Evolutionary conservation across 208 protist genomes (phyloP), one percentile per base, ranked within the genome.

Genomic region (Leishmania turanica): DNA sequence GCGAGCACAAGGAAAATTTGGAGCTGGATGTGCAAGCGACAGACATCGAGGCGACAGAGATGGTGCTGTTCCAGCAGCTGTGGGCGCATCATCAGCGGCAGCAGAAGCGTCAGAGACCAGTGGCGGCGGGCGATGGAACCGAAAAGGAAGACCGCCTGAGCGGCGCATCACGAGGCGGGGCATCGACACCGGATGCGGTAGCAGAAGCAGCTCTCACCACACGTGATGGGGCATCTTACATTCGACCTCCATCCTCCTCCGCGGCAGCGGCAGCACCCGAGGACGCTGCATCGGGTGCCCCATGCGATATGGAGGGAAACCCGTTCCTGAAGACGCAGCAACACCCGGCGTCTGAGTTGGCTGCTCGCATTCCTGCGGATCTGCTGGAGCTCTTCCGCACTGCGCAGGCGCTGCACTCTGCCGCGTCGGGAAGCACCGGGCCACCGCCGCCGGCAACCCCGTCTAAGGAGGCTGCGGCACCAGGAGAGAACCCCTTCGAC

Each of bases 351-450:
- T 56, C 73, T 11, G 51, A 11, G 19, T 19, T 34, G 37, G 56
- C 53, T 19, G 21, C 21, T 31, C 4, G 1, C 51, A 47, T 64
- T 66, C 53, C 73, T 21, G 73, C 65, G 40, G 74, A 80, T 0
- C 13, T 84, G 17, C 49, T 84, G n/a, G 68, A 78, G 47, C 49
- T 85, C 9, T 85, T 85, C 15, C 77, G 77, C 6, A 58, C 62
- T 8, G 82, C 82, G 24, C 82, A 81, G 72, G 34, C 66, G 0
- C 82, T 78, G 49, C 58, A 58, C 6, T 21, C 77, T 13, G 27
- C 54, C 24, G 5, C 49, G 2, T 27, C 56, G 13, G 31, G 47
- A 34, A 17, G 47, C 7, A 40, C 53, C 70, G 34, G 45, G n/a
- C 27, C 31, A 40, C 31, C 73, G 37, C 47, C 51, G 47, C 34